A percentile compares a stretch with the other conserved stretches of the same genome.
Conservation (phyloP, 176 grass and related monocot species). For the Ensete ventricosum region DNA sequence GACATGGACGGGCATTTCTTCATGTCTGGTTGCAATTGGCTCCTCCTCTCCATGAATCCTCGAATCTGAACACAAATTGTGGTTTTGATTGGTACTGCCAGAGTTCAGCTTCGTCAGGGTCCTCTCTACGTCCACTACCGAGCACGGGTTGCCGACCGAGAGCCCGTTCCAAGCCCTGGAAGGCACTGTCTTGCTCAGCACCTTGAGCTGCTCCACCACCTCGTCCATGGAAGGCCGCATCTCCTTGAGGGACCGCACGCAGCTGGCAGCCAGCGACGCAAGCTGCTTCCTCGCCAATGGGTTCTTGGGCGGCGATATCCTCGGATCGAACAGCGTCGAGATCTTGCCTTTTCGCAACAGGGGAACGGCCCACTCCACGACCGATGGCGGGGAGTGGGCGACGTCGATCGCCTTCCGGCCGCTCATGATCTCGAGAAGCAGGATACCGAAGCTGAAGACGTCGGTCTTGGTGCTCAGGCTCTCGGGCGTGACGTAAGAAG, state of each 20-base stretch:
- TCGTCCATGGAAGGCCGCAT: conserved; percentile 71
- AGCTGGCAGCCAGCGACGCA: conserved; percentile 63
- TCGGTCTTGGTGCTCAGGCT: conserved; percentile 98
- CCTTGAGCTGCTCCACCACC: conserved; percentile 53
- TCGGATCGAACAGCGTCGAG: conserved; percentile 57
- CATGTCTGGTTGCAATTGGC: conserved; percentile 15
- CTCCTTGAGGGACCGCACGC: conserved; percentile 71
- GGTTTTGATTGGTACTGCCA: neutral
- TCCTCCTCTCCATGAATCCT: conserved; percentile 7
- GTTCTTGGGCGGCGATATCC: conserved; percentile 53
- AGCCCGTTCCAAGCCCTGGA: conserved; percentile 75
- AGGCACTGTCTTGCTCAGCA: conserved; percentile 50
- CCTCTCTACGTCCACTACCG: conserved; percentile 73
- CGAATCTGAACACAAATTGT: neutral
- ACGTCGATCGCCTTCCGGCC: conserved; percentile 93
- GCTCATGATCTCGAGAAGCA: conserved; percentile 96
- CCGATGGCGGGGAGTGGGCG: conserved; percentile 83
- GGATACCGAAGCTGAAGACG: conserved; percentile 99
- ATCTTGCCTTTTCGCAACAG: conserved; percentile 72
- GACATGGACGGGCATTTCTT: conserved; percentile 34
- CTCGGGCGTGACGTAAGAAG: conserved; percentile 85
- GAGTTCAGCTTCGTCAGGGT: conserved; percentile 40
- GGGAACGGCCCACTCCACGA: conserved; percentile 93
- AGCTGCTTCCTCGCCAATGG: conserved; percentile 46
- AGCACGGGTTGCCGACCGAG: conserved; percentile 67